Conservation (phyloP, 1,139 yeast genomes). For the Yamadazyma triangularis region DNA sequence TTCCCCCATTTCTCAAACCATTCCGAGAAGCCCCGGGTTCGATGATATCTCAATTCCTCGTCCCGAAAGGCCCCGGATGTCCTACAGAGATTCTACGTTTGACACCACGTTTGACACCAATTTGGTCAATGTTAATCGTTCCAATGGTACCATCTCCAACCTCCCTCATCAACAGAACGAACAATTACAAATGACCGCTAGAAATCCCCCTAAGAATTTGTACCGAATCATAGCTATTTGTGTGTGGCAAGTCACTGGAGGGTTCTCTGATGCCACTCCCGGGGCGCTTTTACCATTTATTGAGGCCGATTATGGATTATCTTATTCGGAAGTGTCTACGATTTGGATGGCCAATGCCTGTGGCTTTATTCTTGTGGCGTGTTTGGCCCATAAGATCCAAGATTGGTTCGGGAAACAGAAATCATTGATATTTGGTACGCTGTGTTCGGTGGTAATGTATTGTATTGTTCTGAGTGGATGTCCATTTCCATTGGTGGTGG, state of each 20-base stretch:
- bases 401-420: slow-evolving; percentile 37
- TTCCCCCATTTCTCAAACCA: no score
- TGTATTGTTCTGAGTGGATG: slow-evolving; percentile 37
- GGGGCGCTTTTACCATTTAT: slow-evolving; percentile 46
- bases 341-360: slow-evolving; percentile 44
- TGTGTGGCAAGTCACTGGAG: slow-evolving; percentile 35
- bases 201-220: slow-evolving; percentile 40
- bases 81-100: slow-evolving; percentile 10
- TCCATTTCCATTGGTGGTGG: slow-evolving; percentile 37
- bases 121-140: background rate
- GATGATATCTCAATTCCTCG: slow-evolving; percentile 1
- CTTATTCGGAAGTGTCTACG: slow-evolving; percentile 37
- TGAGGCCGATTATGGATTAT: slow-evolving; percentile 30
- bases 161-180: slow-evolving; percentile 5
- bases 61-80: slow-evolving; percentile 12
- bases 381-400: slow-evolving; percentile 36
- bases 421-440: slow-evolving; percentile 32
- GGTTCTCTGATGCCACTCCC: slow-evolving; percentile 43
- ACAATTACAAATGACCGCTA: slow-evolving; percentile 15
- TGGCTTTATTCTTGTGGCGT: slow-evolving; percentile 41
- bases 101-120: slow-evolving; percentile 7
- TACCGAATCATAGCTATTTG: slow-evolving; percentile 40
- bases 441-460: slow-evolving; percentile 32
- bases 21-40: background rate
- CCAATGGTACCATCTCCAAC: background rate